Conservation (phyloP, 2,329 filamentous ascomycete species). For the Aspergillus hiratsukae region DNA sequence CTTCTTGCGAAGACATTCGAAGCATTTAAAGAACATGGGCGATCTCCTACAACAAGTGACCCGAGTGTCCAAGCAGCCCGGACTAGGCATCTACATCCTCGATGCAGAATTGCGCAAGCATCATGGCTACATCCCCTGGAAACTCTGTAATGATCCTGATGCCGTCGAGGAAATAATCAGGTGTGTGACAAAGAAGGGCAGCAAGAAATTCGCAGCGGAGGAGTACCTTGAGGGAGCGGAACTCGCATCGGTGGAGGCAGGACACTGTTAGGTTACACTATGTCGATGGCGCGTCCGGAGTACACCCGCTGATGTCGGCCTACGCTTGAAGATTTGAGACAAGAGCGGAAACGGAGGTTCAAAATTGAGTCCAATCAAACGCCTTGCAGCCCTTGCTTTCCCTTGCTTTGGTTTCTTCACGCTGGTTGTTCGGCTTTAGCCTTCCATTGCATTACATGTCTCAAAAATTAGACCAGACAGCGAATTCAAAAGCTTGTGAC, state of each 20-base stretch:
- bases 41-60: slow-evolving; percentile 20
- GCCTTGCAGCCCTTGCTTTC: background rate
- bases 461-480: background rate
- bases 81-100: slow-evolving; percentile 17
- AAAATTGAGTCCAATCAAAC: background rate
- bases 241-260: background rate
- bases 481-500: background rate
- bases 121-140: slow-evolving; percentile 11
- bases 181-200: background rate
- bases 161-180: background rate
- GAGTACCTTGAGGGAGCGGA: background rate
- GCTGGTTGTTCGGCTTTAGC: background rate
- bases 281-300: background rate
- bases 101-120: slow-evolving; percentile 15
- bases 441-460: background rate
- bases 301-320: background rate
- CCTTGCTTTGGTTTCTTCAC: background rate
- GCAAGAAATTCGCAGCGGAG: background rate
- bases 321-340: background rate
- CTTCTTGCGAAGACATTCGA: slow-evolving; percentile 18
- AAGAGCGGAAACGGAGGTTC: background rate
- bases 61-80: slow-evolving; percentile 20
- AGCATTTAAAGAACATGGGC: slow-evolving; percentile 20
- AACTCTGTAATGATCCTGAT: slow-evolving; percentile 16
- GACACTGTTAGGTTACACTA: background rate